Evolutionary conservation across 2,329 filamentous ascomycete species (phyloP), one percentile per base, ranked within the genome.

Genomic region (Myrmaecium sp.): DNA sequence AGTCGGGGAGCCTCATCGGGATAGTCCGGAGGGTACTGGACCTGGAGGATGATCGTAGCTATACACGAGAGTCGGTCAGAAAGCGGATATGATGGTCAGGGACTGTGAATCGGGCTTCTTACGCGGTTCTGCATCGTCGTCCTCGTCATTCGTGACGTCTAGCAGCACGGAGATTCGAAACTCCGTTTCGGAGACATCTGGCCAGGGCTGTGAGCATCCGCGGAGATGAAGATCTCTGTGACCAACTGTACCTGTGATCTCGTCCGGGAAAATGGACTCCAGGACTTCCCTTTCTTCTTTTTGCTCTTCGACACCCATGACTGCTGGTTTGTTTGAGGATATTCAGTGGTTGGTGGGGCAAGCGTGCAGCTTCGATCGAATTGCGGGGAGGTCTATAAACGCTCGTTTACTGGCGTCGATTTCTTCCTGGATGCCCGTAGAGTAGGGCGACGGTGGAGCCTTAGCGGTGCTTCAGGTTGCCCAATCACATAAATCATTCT

Each of bases 181-280:
- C 51, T 91, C 78, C 30, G 71, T 80, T 29, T 93, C 82, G 41
- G 81, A 89, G 44, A 94, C 72, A 50, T 94, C 89, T 12, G 3
- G 23, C 15, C 10, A 5, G 25, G 20, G 27, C 12, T 25, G 13
- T n/a, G 14, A 5, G 13, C 4, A 28, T 28, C 23, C 3, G n/a
- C n/a, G n/a, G n/a, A n/a, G 10, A 18, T 12, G 11, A 15, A 6
- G 6, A 3, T 6, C 12, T 7, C 18, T 14, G n/a, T 7, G 8
- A 13, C 17, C 36, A n/a, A n/a, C n/a, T 52, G 25, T 45, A 86
- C 83, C 78, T 66, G 75, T 86, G 41, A 98, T 93, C 58, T 98
- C 89, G 33, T 98, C 86, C 1, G 89, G 83, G 41, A 95, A 98
- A 47, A 98, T 98, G 33, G 86, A 94, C 47, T 92, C 82, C 49